Evolutionary conservation across 176 grass and related monocot species (phyloP), one percentile per base, ranked within the genome.

Genomic region (Ampelocalamus luodianensis): DNA sequence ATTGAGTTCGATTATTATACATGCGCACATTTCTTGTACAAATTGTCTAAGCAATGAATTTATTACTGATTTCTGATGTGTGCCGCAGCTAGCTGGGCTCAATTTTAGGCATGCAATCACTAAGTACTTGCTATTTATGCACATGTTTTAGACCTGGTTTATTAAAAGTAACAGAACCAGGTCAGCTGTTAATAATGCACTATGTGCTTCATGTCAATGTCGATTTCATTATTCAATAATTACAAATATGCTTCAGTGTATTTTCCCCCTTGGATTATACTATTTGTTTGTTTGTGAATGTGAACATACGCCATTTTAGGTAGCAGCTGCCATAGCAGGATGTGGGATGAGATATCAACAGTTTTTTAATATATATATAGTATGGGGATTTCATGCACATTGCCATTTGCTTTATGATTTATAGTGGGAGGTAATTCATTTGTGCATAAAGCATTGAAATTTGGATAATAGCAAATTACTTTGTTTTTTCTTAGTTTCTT

Each of bases 321-420:
- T 68, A 13, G 38, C 58, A 60, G 58, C 70, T 75, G 12, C 8
- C 16, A 26, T 53, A 48, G 3, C 46, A 60, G 26, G 40, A 56
- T 58, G 18, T 23, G 10, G 42, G 29, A 62, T 61, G 22, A 77
- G 15, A 76, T 46, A 59, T 48, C 0, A 14, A 10, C 29, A 26
- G 8, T 80, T 80, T 60, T 61, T 45, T 3, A 34, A 15, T 29
- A 60, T 7, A 9, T 20, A 18, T 5, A 24, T 12, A 8, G 20
- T 9, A 10, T 26, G 22, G 58, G 0, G 5, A 1, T 88, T 32
- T 40, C 16, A 17, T 9, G 0, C 5, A 45, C 18, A 72, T 71
- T 1, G 16, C 10, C 6, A 29, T 55, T 34, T 78, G 17, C 34
- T 72, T 50, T 81, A 49, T 46, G 27, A 75, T 75, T 82, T 76